Evolutionary conservation across 2,329 filamentous ascomycete species (phyloP).

Genomic region (Phyllosticta citribraziliensis): DNA sequence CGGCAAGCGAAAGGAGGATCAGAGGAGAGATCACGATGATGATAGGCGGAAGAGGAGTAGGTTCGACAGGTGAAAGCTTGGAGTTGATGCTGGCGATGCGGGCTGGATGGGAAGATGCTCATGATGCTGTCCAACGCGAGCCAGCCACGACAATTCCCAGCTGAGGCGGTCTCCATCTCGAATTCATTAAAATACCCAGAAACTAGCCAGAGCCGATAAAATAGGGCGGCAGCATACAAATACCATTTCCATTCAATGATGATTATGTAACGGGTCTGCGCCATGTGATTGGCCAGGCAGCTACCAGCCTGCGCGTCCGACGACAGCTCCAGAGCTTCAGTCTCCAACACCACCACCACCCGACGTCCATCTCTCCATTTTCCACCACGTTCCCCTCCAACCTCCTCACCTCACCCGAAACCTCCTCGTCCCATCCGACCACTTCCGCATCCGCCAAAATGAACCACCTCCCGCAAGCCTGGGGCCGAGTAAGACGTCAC

Average conservation of each 20-base stretch:
- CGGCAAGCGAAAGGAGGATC: constrained; percentile 23
- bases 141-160: background rate
- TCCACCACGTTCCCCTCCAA: constrained; percentile 10
- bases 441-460: constrained; percentile 30
- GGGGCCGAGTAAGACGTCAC: constrained; percentile 49
- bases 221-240: background rate
- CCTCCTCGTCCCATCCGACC: constrained; percentile 11
- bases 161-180: background rate
- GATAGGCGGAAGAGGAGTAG: constrained; percentile 14
- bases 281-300: constrained; percentile 7
- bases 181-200: background rate
- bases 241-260: background rate
- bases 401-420: constrained; percentile 13
- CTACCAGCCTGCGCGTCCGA: constrained; percentile 2
- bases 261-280: background rate
- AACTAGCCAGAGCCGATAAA: background rate
- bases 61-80: background rate
- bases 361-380: constrained; percentile 4
- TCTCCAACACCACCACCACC: constrained; percentile 6
- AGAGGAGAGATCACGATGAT: constrained; percentile 20
- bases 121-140: background rate
- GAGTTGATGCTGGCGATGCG: background rate
- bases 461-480: constrained; percentile 57
- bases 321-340: constrained; percentile 6
- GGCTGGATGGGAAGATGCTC: background rate